These are phyloP conservation scores for Mycena capillaripes DNA, from an alignment of 768 basidiomycete genomes.

Conservation along the genomic window DNA sequence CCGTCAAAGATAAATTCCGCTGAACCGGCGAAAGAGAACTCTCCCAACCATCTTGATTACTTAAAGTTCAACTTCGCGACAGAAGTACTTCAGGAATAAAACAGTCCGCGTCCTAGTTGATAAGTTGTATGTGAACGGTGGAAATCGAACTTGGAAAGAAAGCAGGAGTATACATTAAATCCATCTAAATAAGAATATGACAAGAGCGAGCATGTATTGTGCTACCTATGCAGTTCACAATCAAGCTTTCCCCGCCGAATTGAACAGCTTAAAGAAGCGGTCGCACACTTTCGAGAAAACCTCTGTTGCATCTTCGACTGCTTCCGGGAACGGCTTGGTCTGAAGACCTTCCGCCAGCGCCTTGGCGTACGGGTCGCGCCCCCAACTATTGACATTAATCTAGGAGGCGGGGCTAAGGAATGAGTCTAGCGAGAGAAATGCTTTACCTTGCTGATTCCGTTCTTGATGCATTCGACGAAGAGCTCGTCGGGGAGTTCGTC, in stretches of 20 bases:
- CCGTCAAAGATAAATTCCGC: too few species aligned
- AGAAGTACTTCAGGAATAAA: too few species aligned
- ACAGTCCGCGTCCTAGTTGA: background rate
- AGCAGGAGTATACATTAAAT: too few species aligned
- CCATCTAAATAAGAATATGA: too few species aligned
- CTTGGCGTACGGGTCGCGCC: conserved; percentile 58
- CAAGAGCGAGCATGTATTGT: too few species aligned
- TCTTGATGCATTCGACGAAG: conserved; percentile 60
- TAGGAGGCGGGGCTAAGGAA: conserved; percentile 9
- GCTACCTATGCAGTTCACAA: background rate
- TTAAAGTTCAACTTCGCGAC: too few species aligned
- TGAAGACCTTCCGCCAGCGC: conserved; percentile 48
- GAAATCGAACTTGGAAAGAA: background rate
- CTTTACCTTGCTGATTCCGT: conserved; percentile 59
- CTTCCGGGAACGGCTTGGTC: conserved; percentile 58
- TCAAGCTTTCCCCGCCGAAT: conserved; percentile 56
- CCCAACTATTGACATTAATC: conserved; percentile 65
- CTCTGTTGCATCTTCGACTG: conserved; percentile 60
- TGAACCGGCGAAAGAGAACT: too few species aligned
- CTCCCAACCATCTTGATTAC: too few species aligned
- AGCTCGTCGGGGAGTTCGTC: conserved; percentile 59
- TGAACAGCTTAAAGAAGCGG: conserved; percentile 57
- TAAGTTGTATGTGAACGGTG: background rate
- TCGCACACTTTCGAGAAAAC: conserved; percentile 57
- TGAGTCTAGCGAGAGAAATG: background rate